Conservation (phyloP, 441 rosid species). For the Croton laevigatus region DNA sequence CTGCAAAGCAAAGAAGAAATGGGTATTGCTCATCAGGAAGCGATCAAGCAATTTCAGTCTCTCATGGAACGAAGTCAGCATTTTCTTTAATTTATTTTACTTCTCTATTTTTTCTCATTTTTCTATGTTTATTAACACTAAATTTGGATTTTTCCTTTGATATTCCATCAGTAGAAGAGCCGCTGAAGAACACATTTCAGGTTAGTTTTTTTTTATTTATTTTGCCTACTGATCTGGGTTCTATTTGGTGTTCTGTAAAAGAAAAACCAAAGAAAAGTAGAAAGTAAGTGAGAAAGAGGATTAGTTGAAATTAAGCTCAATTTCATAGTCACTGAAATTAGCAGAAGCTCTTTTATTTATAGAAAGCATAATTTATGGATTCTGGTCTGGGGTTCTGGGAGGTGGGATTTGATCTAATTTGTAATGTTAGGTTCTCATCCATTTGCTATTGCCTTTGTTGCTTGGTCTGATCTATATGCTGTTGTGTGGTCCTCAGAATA, state of each 20-base stretch:
- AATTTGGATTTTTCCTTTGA: not conserved
- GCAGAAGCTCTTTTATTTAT: not conserved
- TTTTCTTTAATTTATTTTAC: slow-evolving; percentile 16
- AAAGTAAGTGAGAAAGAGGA: not conserved
- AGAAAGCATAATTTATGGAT: not conserved
- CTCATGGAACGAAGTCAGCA: slow-evolving; percentile 71
- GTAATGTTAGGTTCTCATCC: too few species aligned
- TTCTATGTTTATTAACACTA: slow-evolving; percentile 13
- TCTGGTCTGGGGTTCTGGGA: not conserved
- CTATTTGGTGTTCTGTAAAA: slow-evolving; percentile 1
- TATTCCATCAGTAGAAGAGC: slow-evolving; percentile 63
- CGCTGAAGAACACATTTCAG: slow-evolving; percentile 63
- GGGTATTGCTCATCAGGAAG: slow-evolving; percentile 60
- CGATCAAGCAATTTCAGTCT: slow-evolving; percentile 61
- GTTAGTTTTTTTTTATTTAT: slow-evolving; percentile 33
- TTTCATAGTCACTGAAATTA: not conserved
- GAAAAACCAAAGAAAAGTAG: too few species aligned
- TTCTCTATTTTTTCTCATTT: not conserved
- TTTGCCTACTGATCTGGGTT: slow-evolving; percentile 18
- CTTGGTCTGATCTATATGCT: slow-evolving; percentile 22
- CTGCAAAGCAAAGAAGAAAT: slow-evolving; percentile 28
- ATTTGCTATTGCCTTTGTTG: slow-evolving; percentile 10
- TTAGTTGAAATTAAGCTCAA: not conserved
- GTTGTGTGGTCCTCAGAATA: slow-evolving; percentile 43
- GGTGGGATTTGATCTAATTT: slow-evolving; percentile 26